Evolutionary conservation across 1,139 yeast genomes (phyloP).

Genomic region (Geotrichum siamense): DNA sequence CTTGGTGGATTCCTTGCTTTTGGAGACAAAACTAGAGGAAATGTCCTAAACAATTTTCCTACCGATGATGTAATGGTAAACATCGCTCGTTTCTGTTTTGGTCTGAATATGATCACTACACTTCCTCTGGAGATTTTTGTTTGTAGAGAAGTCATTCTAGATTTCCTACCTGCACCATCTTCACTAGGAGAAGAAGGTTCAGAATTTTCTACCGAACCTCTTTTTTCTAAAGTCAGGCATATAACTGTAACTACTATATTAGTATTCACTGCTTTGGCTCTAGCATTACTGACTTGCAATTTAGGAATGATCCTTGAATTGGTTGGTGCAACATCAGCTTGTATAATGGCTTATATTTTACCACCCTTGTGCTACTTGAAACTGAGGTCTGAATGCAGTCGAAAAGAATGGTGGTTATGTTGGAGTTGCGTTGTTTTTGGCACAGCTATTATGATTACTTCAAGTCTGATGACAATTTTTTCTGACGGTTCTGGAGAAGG

Average conservation of each 20-base stretch:
- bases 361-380: slow-evolving; percentile 81
- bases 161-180: slow-evolving; percentile 38
- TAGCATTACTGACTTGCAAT: slow-evolving; percentile 76
- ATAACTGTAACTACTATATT: slow-evolving; percentile 58
- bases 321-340: slow-evolving; percentile 90
- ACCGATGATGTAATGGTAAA: slow-evolving; percentile 62
- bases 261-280: slow-evolving; percentile 64
- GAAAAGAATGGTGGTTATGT: slow-evolving; percentile 45
- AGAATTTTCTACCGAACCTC: slow-evolving; percentile 14
- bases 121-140: slow-evolving; percentile 88
- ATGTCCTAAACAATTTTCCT: slow-evolving; percentile 78
- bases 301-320: slow-evolving; percentile 82
- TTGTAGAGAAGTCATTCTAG: slow-evolving; percentile 74
- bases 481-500: neutral
- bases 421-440: slow-evolving; percentile 66
- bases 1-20: slow-evolving; percentile 70
- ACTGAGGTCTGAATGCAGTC: slow-evolving; percentile 47
- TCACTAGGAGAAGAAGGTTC: neutral
- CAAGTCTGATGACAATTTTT: slow-evolving; percentile 62
- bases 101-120: slow-evolving; percentile 89
- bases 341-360: slow-evolving; percentile 82
- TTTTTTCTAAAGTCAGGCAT: slow-evolving; percentile 37
- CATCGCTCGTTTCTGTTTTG: slow-evolving; percentile 84
- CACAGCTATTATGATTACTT: slow-evolving; percentile 62
- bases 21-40: slow-evolving; percentile 75